Percentiles rank a stretch among this genome's conserved stretches.
Conservation (phyloP, 2,329 filamentous ascomycete genomes). For the Trichoderma sp. region DNA sequence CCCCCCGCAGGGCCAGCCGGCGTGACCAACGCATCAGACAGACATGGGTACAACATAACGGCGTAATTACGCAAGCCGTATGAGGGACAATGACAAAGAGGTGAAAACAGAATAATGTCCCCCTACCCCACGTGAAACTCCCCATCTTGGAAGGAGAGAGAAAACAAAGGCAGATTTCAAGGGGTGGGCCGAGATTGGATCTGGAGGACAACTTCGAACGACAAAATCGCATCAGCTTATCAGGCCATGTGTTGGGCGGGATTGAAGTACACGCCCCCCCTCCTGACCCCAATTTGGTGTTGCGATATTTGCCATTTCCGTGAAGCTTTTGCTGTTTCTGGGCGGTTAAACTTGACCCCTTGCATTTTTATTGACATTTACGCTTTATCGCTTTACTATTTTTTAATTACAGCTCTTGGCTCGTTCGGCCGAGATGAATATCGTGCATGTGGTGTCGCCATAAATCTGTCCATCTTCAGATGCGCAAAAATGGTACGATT, state of each 20-base stretch:
- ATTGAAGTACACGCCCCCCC: neutral
- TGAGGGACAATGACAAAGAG: neutral
- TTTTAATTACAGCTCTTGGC: neutral
- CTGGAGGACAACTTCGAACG: neutral
- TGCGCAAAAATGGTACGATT: neutral
- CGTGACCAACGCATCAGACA: conserved; percentile 5
- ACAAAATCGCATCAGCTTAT: neutral
- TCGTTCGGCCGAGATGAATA: neutral
- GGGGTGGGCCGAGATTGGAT: neutral
- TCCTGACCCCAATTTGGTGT: neutral
- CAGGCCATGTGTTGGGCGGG: neutral
- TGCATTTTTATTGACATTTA: neutral
- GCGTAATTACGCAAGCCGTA: neutral
- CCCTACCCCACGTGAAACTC: neutral
- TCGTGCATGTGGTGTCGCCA: neutral
- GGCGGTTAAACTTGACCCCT: neutral
- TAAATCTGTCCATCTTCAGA: neutral
- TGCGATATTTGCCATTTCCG: neutral
- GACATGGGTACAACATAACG: neutral
- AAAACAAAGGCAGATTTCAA: neutral
- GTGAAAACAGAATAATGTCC: neutral
- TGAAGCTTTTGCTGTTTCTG: neutral
- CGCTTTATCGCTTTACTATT: neutral
- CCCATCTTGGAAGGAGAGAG: neutral
- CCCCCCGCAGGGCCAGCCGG: neutral